Evolutionary conservation across 176 grass and related monocot genomes (phyloP).

Genomic region (Zoysia pacifica): DNA sequence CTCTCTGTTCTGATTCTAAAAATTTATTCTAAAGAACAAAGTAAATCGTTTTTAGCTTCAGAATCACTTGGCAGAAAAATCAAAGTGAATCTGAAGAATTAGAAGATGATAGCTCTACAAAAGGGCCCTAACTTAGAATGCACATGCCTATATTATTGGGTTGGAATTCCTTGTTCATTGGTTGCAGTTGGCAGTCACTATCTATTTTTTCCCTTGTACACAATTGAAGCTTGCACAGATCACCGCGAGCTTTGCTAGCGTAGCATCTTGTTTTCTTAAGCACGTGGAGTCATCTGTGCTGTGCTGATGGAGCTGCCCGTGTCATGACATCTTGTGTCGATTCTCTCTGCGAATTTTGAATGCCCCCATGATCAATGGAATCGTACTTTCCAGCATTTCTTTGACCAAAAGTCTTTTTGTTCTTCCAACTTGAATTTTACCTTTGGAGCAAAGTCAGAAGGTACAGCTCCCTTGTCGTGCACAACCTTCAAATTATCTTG

Average conservation of each 20-base stretch:
- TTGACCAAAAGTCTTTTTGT: neutral
- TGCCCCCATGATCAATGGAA: neutral
- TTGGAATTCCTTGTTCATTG: neutral
- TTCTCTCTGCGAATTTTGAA: slow-evolving; percentile 8
- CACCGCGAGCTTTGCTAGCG: too few relatives aligned
- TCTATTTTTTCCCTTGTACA: neutral
- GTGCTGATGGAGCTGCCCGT: neutral
- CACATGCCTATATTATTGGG: neutral
- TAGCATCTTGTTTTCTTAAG: neutral
- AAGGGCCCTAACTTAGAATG: neutral
- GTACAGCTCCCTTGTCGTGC: neutral
- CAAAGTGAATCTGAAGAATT: neutral
- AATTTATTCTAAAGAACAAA: too few relatives aligned
- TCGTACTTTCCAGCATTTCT: slow-evolving; percentile 17
- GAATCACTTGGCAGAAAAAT: too few relatives aligned
- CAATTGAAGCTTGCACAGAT: too few relatives aligned
- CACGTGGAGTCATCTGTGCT: neutral
- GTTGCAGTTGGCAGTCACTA: neutral
- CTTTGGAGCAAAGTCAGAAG: neutral
- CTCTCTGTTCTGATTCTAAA: too few relatives aligned
- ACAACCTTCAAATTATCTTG: neutral
- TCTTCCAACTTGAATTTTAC: too few relatives aligned
- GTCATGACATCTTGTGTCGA: neutral
- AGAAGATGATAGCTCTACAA: neutral
- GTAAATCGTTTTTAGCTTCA: too few relatives aligned